Evolutionary conservation across 2,329 filamentous ascomycete species (phyloP).

Genomic region (Neopestalotiopsis sp.): DNA sequence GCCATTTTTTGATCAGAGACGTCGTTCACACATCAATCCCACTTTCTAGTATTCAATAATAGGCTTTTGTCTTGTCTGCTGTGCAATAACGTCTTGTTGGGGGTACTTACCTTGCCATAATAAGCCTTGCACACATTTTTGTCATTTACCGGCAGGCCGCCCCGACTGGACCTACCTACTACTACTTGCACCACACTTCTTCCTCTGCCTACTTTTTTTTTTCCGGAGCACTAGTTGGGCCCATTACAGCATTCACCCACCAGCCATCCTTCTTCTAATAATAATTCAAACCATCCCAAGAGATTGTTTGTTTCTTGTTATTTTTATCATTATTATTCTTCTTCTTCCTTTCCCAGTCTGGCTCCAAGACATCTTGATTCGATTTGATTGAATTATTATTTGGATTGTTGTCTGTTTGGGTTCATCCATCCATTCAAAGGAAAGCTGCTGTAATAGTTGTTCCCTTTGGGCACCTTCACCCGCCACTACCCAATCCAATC

Average conservation of each 20-base stretch:
- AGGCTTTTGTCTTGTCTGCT: not conserved
- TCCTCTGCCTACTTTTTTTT: not conserved
- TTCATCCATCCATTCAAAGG: not conserved
- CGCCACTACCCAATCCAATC: constrained; percentile 10
- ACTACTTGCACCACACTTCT: not conserved
- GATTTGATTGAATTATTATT: not conserved
- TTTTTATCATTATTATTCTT: not conserved
- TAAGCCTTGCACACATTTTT: constrained; percentile 3
- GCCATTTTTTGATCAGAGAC: not conserved
- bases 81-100: not conserved
- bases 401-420: not conserved
- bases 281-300: not conserved
- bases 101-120: not conserved
- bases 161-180: not conserved
- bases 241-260: not conserved
- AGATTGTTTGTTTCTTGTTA: not conserved
- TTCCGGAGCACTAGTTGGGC: not conserved
- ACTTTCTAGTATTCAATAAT: not conserved
- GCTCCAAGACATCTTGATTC: not conserved
- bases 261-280: not conserved
- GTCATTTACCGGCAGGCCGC: not conserved
- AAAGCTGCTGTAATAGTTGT: constrained; percentile 9
- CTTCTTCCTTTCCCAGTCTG: not conserved
- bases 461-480: constrained; percentile 9
- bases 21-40: not conserved